These are phyloP conservation scores for Lycium ferocissimum DNA, from an alignment of 257 asterid genomes.

Conservation along the genomic window DNA sequence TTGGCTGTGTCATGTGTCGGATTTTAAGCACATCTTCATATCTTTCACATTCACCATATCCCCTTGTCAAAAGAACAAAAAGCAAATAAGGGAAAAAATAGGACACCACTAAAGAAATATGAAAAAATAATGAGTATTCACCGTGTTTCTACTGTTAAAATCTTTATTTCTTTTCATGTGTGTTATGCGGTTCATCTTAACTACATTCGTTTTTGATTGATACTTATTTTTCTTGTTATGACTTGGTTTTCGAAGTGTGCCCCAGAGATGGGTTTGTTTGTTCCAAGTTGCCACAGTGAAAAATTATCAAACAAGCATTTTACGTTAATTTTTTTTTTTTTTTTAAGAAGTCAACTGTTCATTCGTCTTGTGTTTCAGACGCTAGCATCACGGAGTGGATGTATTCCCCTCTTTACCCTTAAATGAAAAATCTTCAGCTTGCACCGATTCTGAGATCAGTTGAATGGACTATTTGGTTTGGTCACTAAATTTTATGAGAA, in stretches of 20 bases:
- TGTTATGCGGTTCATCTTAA: too few species aligned
- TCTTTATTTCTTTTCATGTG: not conserved
- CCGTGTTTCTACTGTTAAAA: not conserved
- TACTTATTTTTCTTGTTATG: constrained; percentile 3
- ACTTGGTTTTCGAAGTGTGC: not conserved
- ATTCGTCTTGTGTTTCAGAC: not conserved
- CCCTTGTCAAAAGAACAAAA: constrained; percentile 16
- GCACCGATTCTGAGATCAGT: not conserved
- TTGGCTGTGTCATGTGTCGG: not conserved
- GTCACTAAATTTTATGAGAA: not conserved
- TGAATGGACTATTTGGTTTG: not conserved
- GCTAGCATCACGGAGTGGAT: not conserved
- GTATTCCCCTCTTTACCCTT: not conserved
- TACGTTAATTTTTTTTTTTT: not conserved
- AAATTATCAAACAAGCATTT: not conserved
- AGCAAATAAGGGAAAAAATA: constrained; percentile 14
- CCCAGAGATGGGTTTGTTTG: constrained; percentile 1
- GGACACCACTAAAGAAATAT: not conserved
- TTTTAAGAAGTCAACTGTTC: constrained; percentile 1
- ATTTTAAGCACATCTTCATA: not conserved
- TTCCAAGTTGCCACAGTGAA: constrained; percentile 18
- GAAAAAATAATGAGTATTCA: not conserved
- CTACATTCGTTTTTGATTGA: constrained; percentile 10
- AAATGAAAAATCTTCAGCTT: not conserved
- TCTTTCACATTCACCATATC: constrained; percentile 8